phyloP scores from a whole-genome alignment of 768 basidiomycete genomes.

The Tricholoma flavovirens region DNA sequence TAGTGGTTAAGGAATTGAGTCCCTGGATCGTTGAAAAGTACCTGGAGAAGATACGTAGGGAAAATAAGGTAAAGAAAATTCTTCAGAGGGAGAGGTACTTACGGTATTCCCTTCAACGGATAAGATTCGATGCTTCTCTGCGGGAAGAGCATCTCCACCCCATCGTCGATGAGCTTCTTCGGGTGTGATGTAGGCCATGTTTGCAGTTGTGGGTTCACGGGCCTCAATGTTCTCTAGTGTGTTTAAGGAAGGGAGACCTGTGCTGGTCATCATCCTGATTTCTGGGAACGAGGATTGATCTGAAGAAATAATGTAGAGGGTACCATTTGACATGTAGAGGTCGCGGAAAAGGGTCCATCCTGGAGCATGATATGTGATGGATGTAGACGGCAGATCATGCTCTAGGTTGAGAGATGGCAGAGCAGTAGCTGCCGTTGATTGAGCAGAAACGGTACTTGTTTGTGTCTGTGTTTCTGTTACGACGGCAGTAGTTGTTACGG shows the following conservation, averaged over 20 bases:
- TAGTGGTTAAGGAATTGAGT: conserved; percentile 77
- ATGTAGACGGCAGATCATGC: conserved; percentile 41
- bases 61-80: neutral
- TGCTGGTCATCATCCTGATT: conserved; percentile 62
- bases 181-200: conserved; percentile 59
- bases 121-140: conserved; percentile 47
- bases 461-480: neutral
- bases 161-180: conserved; percentile 57
- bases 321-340: conserved; percentile 82
- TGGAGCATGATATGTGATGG: conserved; percentile 58
- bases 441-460: neutral
- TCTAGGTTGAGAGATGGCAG: conserved; percentile 10
- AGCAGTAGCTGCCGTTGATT: neutral
- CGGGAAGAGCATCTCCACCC: conserved; percentile 35
- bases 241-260: conserved; percentile 50
- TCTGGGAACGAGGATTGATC: conserved; percentile 28
- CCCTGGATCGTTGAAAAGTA: conserved; percentile 61
- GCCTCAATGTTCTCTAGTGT: conserved; percentile 58
- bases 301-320: conserved; percentile 61
- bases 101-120: conserved; percentile 72
- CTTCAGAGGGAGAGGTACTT: conserved; percentile 3
- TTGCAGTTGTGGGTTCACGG: conserved; percentile 58
- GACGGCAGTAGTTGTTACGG: neutral
- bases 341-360: conserved; percentile 86
- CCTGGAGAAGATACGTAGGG: conserved; percentile 21